Conservation (phyloP, 2,329 filamentous ascomycete species). For the Ploettnerulaceae sp. region DNA sequence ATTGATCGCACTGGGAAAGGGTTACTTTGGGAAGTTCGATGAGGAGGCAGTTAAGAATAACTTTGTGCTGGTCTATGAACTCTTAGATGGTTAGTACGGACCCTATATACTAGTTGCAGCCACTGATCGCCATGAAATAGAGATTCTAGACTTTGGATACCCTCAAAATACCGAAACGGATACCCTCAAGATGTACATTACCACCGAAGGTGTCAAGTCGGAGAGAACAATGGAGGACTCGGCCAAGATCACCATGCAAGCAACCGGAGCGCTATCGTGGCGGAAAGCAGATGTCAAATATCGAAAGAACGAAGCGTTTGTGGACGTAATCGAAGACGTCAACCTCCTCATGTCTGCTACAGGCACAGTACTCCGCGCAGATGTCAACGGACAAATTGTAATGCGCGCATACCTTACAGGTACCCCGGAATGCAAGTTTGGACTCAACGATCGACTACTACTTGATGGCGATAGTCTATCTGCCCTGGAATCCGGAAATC, state of each 20-base stretch:
- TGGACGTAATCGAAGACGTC: constrained; percentile 98
- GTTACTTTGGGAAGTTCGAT: constrained; percentile 98
- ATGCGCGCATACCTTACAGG: constrained; percentile 98
- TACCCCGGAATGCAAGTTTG: constrained; percentile 98
- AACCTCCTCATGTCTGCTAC: constrained; percentile 99
- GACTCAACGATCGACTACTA: constrained; percentile 88
- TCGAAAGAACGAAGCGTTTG: constrained; percentile 98
- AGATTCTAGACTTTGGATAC: constrained; percentile 98
- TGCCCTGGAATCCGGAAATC: constrained; percentile 67
- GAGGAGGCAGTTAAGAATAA: constrained; percentile 99
- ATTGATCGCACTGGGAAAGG: constrained; percentile 81
- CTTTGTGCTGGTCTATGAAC: constrained; percentile 96
- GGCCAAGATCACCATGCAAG: constrained; percentile 98
- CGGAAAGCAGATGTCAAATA: constrained; percentile 96
- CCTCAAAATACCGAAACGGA: constrained; percentile 98
- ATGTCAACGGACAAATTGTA: constrained; percentile 95
- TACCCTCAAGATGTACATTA: constrained; percentile 99
- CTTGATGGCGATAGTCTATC: constrained; percentile 71
- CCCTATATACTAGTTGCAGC: background rate
- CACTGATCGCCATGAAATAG: constrained; percentile 41
- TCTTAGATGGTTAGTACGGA: constrained; percentile 69
- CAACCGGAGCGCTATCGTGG: constrained; percentile 95
- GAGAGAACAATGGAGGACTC: constrained; percentile 84
- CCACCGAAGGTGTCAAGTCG: constrained; percentile 96
- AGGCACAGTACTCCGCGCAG: constrained; percentile 87